Evolutionary conservation across 129 eudicot species (phyloP).

Genomic region (Artemisia tridentata): DNA sequence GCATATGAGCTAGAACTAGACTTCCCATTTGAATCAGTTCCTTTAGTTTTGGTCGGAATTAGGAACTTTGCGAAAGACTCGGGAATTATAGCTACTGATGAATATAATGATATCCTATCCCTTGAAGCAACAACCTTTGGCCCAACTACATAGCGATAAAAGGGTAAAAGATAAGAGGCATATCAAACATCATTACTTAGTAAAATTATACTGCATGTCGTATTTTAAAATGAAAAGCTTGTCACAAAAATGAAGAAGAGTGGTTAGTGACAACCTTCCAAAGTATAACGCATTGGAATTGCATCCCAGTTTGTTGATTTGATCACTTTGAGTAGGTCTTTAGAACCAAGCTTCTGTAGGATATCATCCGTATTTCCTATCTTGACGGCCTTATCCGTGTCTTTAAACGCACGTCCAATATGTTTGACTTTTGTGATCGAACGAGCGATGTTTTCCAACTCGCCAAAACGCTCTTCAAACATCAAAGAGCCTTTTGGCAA

Average conservation of each 20-base stretch:
- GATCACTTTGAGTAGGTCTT: no score
- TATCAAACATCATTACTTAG: constrained; percentile 4
- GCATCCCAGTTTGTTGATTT: no score
- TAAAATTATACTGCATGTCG: constrained; percentile 1
- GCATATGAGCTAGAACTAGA: constrained; percentile 57
- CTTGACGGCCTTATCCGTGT: no score
- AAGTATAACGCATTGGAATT: no score
- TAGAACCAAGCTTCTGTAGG: no score
- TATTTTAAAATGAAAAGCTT: constrained; percentile 6
- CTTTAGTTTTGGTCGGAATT: constrained; percentile 9
- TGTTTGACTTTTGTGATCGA: no score
- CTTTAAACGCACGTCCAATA: no score
- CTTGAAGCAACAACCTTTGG: constrained; percentile 29
- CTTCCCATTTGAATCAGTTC: constrained; percentile 52
- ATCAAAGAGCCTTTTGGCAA: no score
- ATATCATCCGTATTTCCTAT: no score
- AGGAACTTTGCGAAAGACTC: constrained; percentile 65
- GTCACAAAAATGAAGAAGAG: background rate
- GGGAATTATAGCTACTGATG: constrained; percentile 45
- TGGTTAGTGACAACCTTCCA: no score
- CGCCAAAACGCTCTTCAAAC: no score
- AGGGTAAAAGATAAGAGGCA: background rate
- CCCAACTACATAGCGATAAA: constrained; percentile 38
- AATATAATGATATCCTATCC: background rate
- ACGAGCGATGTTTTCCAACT: no score